A percentile compares a stretch with the other conserved stretches of the same genome.
Evolutionary conservation across 2,329 filamentous ascomycete genomes (phyloP).

Genomic region (Zasmidium angulare): DNA sequence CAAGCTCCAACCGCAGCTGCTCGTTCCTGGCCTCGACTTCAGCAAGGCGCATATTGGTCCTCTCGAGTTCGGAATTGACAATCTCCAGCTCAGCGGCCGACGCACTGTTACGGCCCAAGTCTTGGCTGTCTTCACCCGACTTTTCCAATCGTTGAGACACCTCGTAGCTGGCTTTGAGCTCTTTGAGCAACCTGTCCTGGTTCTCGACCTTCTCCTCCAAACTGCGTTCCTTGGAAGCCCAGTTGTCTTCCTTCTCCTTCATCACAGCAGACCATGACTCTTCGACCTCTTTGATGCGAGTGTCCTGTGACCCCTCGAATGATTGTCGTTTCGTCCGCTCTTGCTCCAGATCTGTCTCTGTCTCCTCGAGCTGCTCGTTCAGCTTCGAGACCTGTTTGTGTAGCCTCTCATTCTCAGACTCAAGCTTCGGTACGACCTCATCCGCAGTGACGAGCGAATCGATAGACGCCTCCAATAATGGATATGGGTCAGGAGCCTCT

Average conservation of each 20-base stretch:
- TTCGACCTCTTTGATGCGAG: constrained; percentile 84
- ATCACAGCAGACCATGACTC: constrained; percentile 85
- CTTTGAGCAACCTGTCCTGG: constrained; percentile 86
- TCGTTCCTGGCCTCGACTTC: constrained; percentile 95
- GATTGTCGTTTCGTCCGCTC: constrained; percentile 72
- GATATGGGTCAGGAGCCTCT: constrained; percentile 95
- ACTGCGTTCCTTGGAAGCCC: constrained; percentile 87
- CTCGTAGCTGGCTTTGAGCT: constrained; percentile 96
- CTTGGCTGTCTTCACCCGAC: constrained; percentile 61
- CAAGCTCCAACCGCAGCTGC: constrained; percentile 84
- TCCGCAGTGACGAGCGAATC: constrained; percentile 90
- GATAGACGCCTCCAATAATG: constrained; percentile 90
- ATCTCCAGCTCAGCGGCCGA: constrained; percentile 91
- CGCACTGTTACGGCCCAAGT: constrained; percentile 61
- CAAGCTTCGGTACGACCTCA: constrained; percentile 86
- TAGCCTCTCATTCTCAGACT: constrained; percentile 84
- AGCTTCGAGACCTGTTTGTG: constrained; percentile 74
- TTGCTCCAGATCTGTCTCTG: constrained; percentile 74
- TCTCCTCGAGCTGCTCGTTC: constrained; percentile 77
- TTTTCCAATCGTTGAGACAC: constrained; percentile 86
- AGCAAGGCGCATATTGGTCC: constrained; percentile 79
- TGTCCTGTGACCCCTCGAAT: constrained; percentile 74
- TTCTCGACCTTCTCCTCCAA: constrained; percentile 92
- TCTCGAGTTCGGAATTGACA: constrained; percentile 85
- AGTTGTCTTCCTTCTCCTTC: constrained; percentile 93